Evolutionary conservation across 345 rosid species (phyloP).

Genomic region (Reutealis trisperma): DNA sequence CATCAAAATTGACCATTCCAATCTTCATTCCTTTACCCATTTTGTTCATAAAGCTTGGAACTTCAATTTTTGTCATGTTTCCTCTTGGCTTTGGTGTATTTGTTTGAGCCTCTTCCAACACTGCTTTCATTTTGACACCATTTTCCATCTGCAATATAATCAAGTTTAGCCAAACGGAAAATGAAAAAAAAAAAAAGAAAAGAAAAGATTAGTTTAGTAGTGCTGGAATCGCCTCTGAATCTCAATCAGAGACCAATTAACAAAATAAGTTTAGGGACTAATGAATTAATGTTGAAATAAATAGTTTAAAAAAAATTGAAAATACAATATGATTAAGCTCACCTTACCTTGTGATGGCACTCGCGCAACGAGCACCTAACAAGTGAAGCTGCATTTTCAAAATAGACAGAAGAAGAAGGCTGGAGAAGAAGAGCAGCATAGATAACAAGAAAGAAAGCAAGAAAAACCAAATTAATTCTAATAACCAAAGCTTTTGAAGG

Average conservation of each 20-base stretch:
- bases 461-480: conserved; percentile 60
- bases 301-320: not conserved
- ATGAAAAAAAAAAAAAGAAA: too few relatives aligned
- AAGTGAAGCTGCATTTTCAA: conserved; percentile 59
- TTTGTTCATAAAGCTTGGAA: conserved; percentile 60
- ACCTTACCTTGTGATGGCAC: conserved; percentile 95
- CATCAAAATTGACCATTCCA: conserved; percentile 83
- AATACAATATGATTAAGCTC: conserved; percentile 35
- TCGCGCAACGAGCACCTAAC: conserved; percentile 73
- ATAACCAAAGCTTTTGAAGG: conserved; percentile 66
- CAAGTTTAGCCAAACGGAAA: conserved; percentile 15
- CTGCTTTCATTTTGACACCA: conserved; percentile 65
- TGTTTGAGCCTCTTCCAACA: conserved; percentile 37
- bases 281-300: not conserved
- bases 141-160: conserved; percentile 41
- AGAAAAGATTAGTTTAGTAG: not conserved
- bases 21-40: conserved; percentile 57
- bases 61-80: conserved; percentile 54
- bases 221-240: too few relatives aligned
- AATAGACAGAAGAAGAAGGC: conserved; percentile 66
- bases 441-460: conserved; percentile 60
- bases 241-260: too few relatives aligned
- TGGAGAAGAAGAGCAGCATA: conserved; percentile 58
- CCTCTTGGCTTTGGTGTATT: conserved; percentile 3
- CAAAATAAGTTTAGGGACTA: not conserved